phyloP scores from a whole-genome alignment of 2,329 filamentous ascomycete genomes.

The Endocalyx cinctus region DNA sequence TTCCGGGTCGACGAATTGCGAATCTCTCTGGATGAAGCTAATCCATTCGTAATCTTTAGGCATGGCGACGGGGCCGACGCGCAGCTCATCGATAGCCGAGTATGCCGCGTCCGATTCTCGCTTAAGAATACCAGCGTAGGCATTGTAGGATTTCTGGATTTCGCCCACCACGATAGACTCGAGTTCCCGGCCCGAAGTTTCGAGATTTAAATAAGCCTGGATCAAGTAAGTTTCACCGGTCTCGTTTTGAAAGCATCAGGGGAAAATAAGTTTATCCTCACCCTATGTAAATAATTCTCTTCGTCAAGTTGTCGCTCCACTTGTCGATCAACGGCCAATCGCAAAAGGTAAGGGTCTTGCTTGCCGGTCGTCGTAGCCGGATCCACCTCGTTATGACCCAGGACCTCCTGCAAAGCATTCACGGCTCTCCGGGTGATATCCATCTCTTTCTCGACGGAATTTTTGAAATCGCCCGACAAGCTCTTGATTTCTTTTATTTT shows the following conservation, averaged over 20 bases:
- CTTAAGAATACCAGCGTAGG: slow-evolving; percentile 85
- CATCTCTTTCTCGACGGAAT: slow-evolving; percentile 92
- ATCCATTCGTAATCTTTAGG: slow-evolving; percentile 91
- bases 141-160: slow-evolving; percentile 96
- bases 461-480: slow-evolving; percentile 92
- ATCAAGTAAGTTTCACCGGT: slow-evolving; percentile 17
- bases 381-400: slow-evolving; percentile 77
- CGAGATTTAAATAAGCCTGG: slow-evolving; percentile 88
- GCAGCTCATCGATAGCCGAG: slow-evolving; percentile 72
- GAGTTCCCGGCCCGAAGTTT: slow-evolving; percentile 88
- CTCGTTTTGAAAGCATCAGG: slow-evolving; percentile 6
- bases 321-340: slow-evolving; percentile 80
- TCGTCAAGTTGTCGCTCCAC: slow-evolving; percentile 91
- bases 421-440: slow-evolving; percentile 77
- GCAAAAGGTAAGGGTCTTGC: slow-evolving; percentile 86
- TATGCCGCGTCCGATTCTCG: slow-evolving; percentile 83
- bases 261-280: slow-evolving; percentile 37
- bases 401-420: slow-evolving; percentile 71
- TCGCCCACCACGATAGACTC: slow-evolving; percentile 96
- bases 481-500: slow-evolving; percentile 99
- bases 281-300: slow-evolving; percentile 93
- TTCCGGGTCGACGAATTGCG: slow-evolving; percentile 82
- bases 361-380: slow-evolving; percentile 72
- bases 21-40: slow-evolving; percentile 72
- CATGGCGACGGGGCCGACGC: slow-evolving; percentile 83